phyloP scores from a whole-genome alignment of 129 eudicot genomes.

The Solidago caesia region DNA sequence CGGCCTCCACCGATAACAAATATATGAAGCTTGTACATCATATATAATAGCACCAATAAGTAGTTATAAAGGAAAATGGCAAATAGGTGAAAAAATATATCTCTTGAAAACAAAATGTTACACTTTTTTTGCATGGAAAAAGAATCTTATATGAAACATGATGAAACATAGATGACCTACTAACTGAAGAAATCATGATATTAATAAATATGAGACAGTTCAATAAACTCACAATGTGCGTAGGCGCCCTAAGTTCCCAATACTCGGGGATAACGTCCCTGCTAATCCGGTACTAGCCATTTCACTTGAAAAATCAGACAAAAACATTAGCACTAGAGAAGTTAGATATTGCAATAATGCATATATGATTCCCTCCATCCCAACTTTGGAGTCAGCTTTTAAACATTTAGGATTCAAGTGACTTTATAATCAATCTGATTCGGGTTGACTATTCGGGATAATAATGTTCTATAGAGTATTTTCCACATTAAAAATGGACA shows the following conservation, averaged over 20 bases:
- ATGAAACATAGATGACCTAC: background rate
- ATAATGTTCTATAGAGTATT: background rate
- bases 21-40: no score
- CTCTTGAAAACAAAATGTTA: no score
- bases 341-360: conserved; percentile 22
- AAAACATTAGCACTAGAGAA: conserved; percentile 2
- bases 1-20: no score
- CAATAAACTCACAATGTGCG: conserved; percentile 62
- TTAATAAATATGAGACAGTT: background rate
- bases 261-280: conserved; percentile 76
- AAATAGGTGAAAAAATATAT: no score
- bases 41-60: no score
- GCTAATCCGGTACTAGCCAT: conserved; percentile 93
- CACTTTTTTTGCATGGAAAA: no score
- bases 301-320: conserved; percentile 47
- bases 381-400: conserved; percentile 24
- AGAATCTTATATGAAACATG: background rate
- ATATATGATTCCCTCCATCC: conserved; percentile 1
- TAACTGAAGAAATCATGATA: background rate
- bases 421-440: conserved; percentile 8
- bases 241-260: conserved; percentile 84
- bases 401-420: background rate
- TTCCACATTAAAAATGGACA: background rate
- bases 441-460: background rate
- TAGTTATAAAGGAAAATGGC: no score